phyloP scores from a whole-genome alignment of 371 early-diverging fungal genomes.

The Circinella minor region DNA sequence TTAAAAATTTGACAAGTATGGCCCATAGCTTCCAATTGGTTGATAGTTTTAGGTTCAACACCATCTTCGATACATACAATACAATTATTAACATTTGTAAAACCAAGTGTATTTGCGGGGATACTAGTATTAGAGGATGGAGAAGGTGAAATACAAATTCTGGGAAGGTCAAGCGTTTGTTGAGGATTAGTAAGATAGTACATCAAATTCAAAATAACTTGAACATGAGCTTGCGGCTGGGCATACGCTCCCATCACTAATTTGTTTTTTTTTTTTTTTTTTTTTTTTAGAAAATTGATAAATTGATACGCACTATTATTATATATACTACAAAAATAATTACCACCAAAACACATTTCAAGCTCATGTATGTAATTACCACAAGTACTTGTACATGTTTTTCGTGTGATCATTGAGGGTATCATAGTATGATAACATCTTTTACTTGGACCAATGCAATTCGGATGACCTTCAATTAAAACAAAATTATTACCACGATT shows the following conservation, averaged over 20 bases:
- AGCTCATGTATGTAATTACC: constrained; percentile 39
- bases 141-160: constrained; percentile 64
- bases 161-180: constrained; percentile 71
- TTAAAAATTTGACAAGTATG: constrained; percentile 55
- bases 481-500: constrained; percentile 76
- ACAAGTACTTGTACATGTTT: neutral
- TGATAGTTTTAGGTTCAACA: constrained; percentile 39
- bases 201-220: constrained; percentile 74
- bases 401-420: constrained; percentile 68
- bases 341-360: constrained; percentile 58
- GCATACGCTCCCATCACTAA: constrained; percentile 61
- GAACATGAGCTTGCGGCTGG: constrained; percentile 88
- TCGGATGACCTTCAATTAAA: constrained; percentile 65
- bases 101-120: constrained; percentile 20
- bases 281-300: neutral
- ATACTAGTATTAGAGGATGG: constrained; percentile 1
- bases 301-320: neutral
- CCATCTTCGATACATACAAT: constrained; percentile 70
- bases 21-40: constrained; percentile 57
- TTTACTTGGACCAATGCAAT: constrained; percentile 74
- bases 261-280: no score
- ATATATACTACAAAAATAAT: constrained; percentile 11
- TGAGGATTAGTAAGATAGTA: constrained; percentile 66
- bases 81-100: constrained; percentile 42
- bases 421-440: constrained; percentile 89